Percentiles rank a stretch among this genome's conserved stretches.
Evolutionary conservation across 768 basidiomycete species (phyloP).

Genomic region (Boletus edulis): DNA sequence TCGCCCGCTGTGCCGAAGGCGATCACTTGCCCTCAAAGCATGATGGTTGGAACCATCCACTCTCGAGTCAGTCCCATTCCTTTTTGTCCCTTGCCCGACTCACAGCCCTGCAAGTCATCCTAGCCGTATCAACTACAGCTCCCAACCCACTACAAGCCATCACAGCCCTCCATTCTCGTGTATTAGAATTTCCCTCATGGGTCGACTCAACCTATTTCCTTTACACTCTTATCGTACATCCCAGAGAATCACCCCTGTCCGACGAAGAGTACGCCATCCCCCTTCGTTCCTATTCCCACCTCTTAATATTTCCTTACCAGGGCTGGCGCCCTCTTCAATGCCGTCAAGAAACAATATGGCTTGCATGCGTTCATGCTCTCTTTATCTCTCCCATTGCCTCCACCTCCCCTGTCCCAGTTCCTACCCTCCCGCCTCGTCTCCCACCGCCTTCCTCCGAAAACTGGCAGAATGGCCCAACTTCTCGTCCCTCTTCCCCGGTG

Average conservation of each 20-base stretch:
- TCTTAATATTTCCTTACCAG: slow-evolving; percentile 37
- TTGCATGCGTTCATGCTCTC: slow-evolving; percentile 71
- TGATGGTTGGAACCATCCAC: slow-evolving; percentile 88
- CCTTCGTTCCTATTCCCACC: background rate
- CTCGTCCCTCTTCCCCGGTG: background rate
- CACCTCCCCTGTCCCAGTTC: slow-evolving; percentile 69
- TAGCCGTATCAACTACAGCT: slow-evolving; percentile 79
- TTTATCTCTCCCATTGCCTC: slow-evolving; percentile 57
- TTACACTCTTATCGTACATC: slow-evolving; percentile 78
- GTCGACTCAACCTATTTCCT: slow-evolving; percentile 70
- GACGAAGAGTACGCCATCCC: slow-evolving; percentile 68
- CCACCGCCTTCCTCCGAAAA: slow-evolving; percentile 42
- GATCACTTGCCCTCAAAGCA: slow-evolving; percentile 67
- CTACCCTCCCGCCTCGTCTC: slow-evolving; percentile 62
- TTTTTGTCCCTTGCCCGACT: slow-evolving; percentile 10
- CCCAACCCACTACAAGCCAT: slow-evolving; percentile 81
- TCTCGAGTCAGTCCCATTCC: slow-evolving; percentile 54
- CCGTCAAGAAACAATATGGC: slow-evolving; percentile 84
- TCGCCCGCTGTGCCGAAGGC: slow-evolving; percentile 72
- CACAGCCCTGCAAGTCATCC: slow-evolving; percentile 53
- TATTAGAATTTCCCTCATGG: slow-evolving; percentile 73
- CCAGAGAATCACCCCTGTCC: slow-evolving; percentile 62
- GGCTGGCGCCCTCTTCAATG: slow-evolving; percentile 77
- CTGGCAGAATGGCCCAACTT: slow-evolving; percentile 18
- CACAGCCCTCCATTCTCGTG: slow-evolving; percentile 66